Base-by-base conservation (phyloP, 768 basidiomycete species). In the Mycena polygramma region DNA sequence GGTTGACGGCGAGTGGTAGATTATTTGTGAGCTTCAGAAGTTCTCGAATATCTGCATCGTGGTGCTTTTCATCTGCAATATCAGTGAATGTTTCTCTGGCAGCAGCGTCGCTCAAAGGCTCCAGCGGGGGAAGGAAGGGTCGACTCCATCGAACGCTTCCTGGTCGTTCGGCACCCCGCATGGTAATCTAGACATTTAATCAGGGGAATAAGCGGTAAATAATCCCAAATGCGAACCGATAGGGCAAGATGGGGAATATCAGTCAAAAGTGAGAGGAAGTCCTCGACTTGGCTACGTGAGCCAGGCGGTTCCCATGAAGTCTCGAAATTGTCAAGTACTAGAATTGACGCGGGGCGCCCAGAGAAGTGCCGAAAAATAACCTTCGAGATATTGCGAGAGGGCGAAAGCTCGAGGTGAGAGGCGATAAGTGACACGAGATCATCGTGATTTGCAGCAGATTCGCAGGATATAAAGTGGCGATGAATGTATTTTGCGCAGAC, bases 101-200 rank as follows among this genome's bases (percentile, higher is more conserved):
- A 36, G 63, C 63, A 24, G 22, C 39, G 20, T 66, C 49, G 2
- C 26, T 58, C 45, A 66, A 59, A 6, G 65, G 65, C 19, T 52
- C 63, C 2, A 65, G 63, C 17, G 65, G 65, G 10, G 65, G 39
- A 35, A 68, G 66, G 24, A 59, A 68, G 1, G 66, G 66, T 26
- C 66, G 66, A 13, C 41, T 60, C 66, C 66, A 68, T 36, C 52
- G 49, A 7, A 68, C 53, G 17, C 45, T 68, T 9, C 20, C 43
- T 10, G 66, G 66, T 19, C 66, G 15, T 39, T 68, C 66, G 4
- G 59, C 57, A 9, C 66, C 66, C 0, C 66, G 49, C 66, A 68
- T 68, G 14, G 66, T 68, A 19, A 68, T 48, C 66, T 68, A 30
- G 30, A 30, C 30, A 48, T n/a, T 26, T 9, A 26, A 24, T 13